phyloP scores from a whole-genome alignment of 2,329 filamentous ascomycete genomes.

The Cladosporium sp. region DNA sequence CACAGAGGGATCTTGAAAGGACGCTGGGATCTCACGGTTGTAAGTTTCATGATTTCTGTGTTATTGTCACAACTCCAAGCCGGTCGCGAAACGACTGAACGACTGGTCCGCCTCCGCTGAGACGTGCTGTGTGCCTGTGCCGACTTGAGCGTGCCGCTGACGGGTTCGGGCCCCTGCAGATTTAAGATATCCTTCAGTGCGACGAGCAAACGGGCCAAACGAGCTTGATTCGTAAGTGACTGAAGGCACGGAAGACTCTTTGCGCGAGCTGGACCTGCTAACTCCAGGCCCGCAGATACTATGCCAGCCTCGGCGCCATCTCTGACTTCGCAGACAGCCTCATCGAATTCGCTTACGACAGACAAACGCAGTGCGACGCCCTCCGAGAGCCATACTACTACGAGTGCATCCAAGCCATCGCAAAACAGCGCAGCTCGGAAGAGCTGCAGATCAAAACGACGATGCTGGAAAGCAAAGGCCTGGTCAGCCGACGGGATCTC shows the following conservation, averaged over 20 bases:
- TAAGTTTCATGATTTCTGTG: neutral
- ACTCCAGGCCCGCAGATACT: conserved; percentile 28
- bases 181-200: neutral
- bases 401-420: conserved; percentile 60
- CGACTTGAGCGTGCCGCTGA: conserved; percentile 12
- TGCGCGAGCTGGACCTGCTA: conserved; percentile 11
- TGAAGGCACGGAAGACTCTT: neutral
- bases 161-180: conserved; percentile 17
- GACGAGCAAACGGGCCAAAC: conserved; percentile 2
- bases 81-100: too few species aligned
- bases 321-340: conserved; percentile 59
- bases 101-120: too few species aligned
- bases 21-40: conserved; percentile 30
- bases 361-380: conserved; percentile 56
- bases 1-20: conserved; percentile 32
- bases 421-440: conserved; percentile 52
- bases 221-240: conserved; percentile 1
- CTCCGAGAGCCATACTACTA: conserved; percentile 57
- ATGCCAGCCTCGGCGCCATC: conserved; percentile 58
- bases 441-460: conserved; percentile 56
- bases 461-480: conserved; percentile 55
- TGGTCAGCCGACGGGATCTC: conserved; percentile 55
- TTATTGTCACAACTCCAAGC: too few species aligned
- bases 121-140: neutral
- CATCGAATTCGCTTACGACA: conserved; percentile 59